Base-by-base conservation (phyloP, 768 basidiomycete species). In the Mycena alexandri region DNA sequence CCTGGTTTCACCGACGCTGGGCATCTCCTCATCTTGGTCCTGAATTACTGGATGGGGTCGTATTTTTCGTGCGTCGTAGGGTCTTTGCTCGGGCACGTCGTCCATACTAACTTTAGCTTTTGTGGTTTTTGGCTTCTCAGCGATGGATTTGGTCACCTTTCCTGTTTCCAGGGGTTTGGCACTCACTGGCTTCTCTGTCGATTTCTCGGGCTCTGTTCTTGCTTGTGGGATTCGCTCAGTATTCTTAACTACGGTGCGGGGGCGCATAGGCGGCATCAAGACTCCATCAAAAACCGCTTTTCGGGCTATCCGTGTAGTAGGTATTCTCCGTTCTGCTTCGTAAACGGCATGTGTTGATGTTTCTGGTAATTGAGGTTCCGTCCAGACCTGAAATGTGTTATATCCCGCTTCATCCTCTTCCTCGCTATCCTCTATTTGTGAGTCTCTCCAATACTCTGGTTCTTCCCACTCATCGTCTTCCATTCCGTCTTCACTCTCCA, bases 341-440 rank as follows among this genome's bases (percentile, higher is more conserved):
- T 33, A 47, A 0, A 47, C 34, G 33, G 17, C 7, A 19, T 16
- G 2, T 1, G n/a, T n/a, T 8, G 13, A 21, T 3, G 4, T 12
- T n/a, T 21, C 5, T 12, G 2, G 8, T 0, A 2, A 1, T 0
- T 3, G 33, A 13, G 43, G 44, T 1, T 43, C 25, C 9, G 57
- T 58, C 43, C 57, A 47, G 2, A 47, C 46, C 8, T 58, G 57
- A 47, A 58, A 58, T 13, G 57, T 47, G 4, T 47, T 33, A 16
- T n/a, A 58, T 13, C 44, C 57, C 2, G 57, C 46, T 2, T 47
- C 43, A 21, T 58, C 57, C 34, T 58, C 57, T 14, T n/a, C n/a
- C n/a, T 47, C 57, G 14, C 14, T 6, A 14, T 59, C 58, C 12
- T 48, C 46, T 12, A 0, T 5, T 2, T 8, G 19, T 22, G 46